Evolutionary conservation across 208 protist species (phyloP), one percentile per base, ranked within the genome.

Genomic region (Herpetomonas muscarum): DNA sequence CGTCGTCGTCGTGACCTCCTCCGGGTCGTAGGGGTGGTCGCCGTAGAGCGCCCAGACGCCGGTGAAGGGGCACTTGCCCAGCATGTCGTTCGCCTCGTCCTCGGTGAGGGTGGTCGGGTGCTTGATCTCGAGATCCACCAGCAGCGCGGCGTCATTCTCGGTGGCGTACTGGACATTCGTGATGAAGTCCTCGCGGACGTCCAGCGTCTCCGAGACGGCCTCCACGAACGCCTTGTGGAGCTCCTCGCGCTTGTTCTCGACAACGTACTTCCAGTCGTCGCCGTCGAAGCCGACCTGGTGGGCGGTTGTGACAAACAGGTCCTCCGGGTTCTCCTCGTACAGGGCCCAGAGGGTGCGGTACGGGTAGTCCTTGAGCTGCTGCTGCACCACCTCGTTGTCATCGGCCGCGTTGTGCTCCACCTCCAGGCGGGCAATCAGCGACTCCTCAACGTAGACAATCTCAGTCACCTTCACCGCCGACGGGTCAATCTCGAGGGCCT

Each of bases 31-130:
- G 9, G 61, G 69, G 59, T 81, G 58, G 61, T 66, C 52, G 48
- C 71, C 67, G 64, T 84, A 83, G 53, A 87, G 73, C 0, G 61
- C 74, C 81, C 81, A 88, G 19, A 85, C 67, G 21, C 47, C 56
- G 39, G 57, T 42, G 64, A 76, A 85, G 41, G 31, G 39, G 64
- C 75, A 82, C 15, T 28, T 22, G 15, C 51, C 45, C 21, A 89
- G 75, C 46, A 64, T 30, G 50, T 61, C 55, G 36, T 79, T 54
- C 5, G 83, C 56, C 34, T 70, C 59, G 21, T 60, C 52, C 47
- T 61, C 57, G 15, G 63, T 74, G 42, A 78, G 30, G 32, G 47
- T 29, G 12, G 48, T 61, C 0, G 73, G 70, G 66, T 84, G 82
- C 25, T 61, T 46, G 49, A 84, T 42, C 42, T 69, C 61, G 50